Conservation (phyloP, 371 early-diverging fungal genomes). For the Saksenaea vasiformis region DNA sequence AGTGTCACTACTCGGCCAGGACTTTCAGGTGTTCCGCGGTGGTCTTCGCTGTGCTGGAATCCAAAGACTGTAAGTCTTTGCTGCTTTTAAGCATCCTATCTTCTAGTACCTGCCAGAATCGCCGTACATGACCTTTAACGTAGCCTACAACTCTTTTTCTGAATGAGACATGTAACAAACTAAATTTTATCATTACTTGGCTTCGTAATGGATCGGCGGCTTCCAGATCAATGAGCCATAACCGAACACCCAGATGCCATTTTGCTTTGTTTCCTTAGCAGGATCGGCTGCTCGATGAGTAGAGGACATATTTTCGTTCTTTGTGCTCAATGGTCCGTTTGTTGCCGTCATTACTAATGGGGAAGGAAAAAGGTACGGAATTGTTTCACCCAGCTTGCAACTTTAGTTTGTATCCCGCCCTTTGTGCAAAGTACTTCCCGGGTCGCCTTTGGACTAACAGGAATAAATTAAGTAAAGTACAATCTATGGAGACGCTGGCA, state of each 20-base stretch:
- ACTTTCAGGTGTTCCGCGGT: slow-evolving; percentile 81
- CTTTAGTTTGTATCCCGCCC: too few relatives aligned
- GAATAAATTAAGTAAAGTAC: too few relatives aligned
- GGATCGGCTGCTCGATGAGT: too few relatives aligned
- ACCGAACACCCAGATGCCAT: slow-evolving; percentile 84
- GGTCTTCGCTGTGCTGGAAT: slow-evolving; percentile 80
- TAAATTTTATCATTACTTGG: slow-evolving; percentile 31
- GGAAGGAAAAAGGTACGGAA: too few relatives aligned
- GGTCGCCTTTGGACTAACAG: too few relatives aligned
- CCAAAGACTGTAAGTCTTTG: not conserved
- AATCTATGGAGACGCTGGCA: too few relatives aligned
- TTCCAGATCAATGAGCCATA: slow-evolving; percentile 92
- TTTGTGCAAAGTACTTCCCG: too few relatives aligned
- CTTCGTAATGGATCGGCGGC: slow-evolving; percentile 60
- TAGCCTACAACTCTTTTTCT: slow-evolving; percentile 64
- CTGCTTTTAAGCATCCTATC: not conserved
- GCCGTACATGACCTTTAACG: slow-evolving; percentile 76
- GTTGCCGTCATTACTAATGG: too few relatives aligned
- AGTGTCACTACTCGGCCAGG: slow-evolving; percentile 94
- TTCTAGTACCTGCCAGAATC: slow-evolving; percentile 81
- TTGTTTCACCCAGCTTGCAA: too few relatives aligned
- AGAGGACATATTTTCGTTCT: not conserved
- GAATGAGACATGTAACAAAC: not conserved
- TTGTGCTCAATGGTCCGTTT: too few relatives aligned
- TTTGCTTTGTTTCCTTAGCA: slow-evolving; percentile 6